A percentile compares a stretch with the other conserved stretches of the same genome.
phyloP scores from a whole-genome alignment of 2,329 filamentous ascomycete genomes.

The Curvularia lunata region DNA sequence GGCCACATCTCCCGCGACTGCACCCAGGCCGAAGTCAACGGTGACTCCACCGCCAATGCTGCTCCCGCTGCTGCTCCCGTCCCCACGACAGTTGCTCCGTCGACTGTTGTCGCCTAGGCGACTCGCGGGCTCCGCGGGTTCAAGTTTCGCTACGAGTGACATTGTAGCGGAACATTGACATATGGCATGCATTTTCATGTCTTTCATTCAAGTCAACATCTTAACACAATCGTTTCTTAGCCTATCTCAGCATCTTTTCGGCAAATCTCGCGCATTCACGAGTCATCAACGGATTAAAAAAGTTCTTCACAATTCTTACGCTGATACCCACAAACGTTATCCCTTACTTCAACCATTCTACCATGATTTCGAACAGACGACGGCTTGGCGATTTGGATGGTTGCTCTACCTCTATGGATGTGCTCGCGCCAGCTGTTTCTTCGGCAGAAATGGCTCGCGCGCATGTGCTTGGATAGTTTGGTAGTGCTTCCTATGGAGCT shows the following conservation, averaged over 20 bases:
- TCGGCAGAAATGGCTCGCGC: conserved; percentile 8
- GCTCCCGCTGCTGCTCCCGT: conserved; percentile 40
- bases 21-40: conserved; percentile 71
- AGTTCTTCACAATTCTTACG: conserved; percentile 51
- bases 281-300: conserved; percentile 45
- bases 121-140: conserved; percentile 3
- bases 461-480: conserved; percentile 36
- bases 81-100: conserved; percentile 49
- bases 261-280: conserved; percentile 48
- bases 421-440: conserved; percentile 7
- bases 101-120: conserved; percentile 49
- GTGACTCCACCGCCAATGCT: conserved; percentile 42
- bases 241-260: conserved; percentile 42
- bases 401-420: conserved; percentile 26
- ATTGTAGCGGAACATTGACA: conserved; percentile 21
- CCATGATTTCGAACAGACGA: conserved; percentile 45
- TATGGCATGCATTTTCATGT: conserved; percentile 19
- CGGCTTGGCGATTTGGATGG: conserved; percentile 47
- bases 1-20: conserved; percentile 97
- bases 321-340: conserved; percentile 54
- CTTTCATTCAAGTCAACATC: conserved; percentile 22
- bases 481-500: conserved; percentile 30
- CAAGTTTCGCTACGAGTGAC: conserved; percentile 24
- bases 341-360: conserved; percentile 46
- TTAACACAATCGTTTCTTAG: conserved; percentile 43